These are phyloP conservation scores for Cyclotella sp. DNA, from an alignment of 108 stramenopile genomes.

Conservation along the genomic window DNA sequence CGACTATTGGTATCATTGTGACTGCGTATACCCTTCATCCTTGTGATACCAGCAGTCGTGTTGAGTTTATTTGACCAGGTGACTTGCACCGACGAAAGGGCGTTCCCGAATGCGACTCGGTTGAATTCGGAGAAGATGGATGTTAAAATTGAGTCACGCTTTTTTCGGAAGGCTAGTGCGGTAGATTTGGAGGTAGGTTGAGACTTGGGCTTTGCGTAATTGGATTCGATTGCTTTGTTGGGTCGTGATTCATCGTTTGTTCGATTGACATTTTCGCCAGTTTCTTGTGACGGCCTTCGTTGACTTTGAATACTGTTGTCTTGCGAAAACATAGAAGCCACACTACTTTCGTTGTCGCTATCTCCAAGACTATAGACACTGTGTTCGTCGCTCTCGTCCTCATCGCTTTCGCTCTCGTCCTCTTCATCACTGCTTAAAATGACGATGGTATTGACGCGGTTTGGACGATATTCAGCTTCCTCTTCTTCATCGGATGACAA, in stretches of 20 bases:
- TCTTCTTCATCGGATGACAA: constrained; percentile 40
- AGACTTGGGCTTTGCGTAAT: not conserved
- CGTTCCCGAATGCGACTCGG: constrained; percentile 50
- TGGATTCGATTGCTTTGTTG: not conserved
- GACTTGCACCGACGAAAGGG: constrained; percentile 56
- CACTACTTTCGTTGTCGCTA: constrained; percentile 19
- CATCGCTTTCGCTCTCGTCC: constrained; percentile 48
- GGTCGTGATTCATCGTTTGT: constrained; percentile 13
- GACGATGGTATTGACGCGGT: constrained; percentile 55
- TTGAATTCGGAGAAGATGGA: constrained; percentile 65
- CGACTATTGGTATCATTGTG: constrained; percentile 22
- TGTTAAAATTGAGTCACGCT: constrained; percentile 55
- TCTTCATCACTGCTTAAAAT: constrained; percentile 55
- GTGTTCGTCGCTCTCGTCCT: constrained; percentile 21
- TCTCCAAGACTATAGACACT: constrained; percentile 28
- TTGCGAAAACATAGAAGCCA: no score
- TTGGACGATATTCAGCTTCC: constrained; percentile 3
- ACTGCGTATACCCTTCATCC: constrained; percentile 49
- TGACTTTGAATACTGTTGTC: no score
- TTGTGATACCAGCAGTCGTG: constrained; percentile 89
- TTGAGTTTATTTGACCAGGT: constrained; percentile 84
- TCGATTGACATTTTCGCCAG: not conserved
- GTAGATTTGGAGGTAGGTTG: not conserved
- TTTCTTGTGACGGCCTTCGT: no score
- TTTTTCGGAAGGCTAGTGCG: constrained; percentile 50